These are phyloP conservation scores for Phialocephala subalpina DNA, from an alignment of 2,329 filamentous ascomycete genomes.

Conservation along the genomic window DNA sequence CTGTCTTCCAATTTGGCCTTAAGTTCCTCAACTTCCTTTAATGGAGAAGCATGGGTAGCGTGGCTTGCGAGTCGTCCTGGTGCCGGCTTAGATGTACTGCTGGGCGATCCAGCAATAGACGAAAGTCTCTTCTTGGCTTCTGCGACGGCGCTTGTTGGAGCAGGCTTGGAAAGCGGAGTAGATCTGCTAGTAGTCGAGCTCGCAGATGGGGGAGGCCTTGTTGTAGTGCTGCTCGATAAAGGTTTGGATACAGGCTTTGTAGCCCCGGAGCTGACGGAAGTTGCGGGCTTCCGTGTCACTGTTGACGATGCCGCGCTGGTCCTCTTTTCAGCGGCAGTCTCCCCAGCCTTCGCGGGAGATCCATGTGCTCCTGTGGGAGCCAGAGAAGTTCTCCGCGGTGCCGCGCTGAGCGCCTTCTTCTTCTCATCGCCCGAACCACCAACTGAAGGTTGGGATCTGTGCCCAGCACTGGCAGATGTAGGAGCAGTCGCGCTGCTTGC, in stretches of 20 bases:
- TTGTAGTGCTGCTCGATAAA: constrained; percentile 46
- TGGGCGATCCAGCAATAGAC: constrained; percentile 50
- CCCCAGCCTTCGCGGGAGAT: constrained; percentile 37
- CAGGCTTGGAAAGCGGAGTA: constrained; percentile 46
- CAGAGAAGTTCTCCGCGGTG: constrained; percentile 42
- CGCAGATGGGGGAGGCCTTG: constrained; percentile 42
- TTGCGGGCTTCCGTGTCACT: constrained; percentile 43
- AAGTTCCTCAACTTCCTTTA: constrained; percentile 67
- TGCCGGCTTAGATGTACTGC: constrained; percentile 47
- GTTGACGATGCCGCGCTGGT: constrained; percentile 35
- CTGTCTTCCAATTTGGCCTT: constrained; percentile 66
- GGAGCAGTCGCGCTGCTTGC: constrained; percentile 41
- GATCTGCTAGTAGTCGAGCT: constrained; percentile 46
- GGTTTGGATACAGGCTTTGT: constrained; percentile 48
- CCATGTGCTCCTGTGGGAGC: constrained; percentile 35
- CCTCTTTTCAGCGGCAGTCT: constrained; percentile 41
- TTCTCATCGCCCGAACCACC: constrained; percentile 45
- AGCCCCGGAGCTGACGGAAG: constrained; percentile 41
- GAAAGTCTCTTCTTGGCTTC: constrained; percentile 67
- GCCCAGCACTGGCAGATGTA: constrained; percentile 40
- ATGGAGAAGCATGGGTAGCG: constrained; percentile 37
- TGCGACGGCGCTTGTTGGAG: constrained; percentile 48
- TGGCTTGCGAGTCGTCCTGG: constrained; percentile 42
- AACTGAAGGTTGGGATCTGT: constrained; percentile 38
- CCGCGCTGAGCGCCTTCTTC: constrained; percentile 37